A percentile compares a stretch with the other conserved stretches of the same genome.
These are phyloP conservation scores for Trametes cubensis DNA, from an alignment of 768 basidiomycete species.

Conservation along the genomic window DNA sequence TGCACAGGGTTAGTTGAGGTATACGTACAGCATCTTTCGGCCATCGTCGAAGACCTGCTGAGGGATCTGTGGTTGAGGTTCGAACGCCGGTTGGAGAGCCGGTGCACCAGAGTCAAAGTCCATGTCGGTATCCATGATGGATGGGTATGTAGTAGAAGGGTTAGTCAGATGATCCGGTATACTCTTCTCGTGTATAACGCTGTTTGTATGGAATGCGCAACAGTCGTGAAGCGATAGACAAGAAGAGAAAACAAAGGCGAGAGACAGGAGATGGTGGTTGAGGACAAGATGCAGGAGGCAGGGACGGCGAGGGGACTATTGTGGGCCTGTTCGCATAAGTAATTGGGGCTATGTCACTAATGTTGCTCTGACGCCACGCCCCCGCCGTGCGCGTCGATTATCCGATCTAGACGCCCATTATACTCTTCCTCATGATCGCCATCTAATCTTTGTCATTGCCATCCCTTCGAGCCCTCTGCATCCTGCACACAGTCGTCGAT, in stretches of 20 bases:
- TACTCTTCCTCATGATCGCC: not conserved
- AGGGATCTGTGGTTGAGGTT: constrained; percentile 29
- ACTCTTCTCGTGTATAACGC: not conserved
- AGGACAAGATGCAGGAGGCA: constrained; percentile 4
- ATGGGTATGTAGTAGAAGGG: constrained; percentile 5
- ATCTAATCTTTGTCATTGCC: not conserved
- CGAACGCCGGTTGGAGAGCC: constrained; percentile 39
- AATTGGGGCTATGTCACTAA: constrained; percentile 23
- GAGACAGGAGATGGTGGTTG: constrained; percentile 20
- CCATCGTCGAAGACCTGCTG: constrained; percentile 43
- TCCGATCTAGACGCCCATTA: constrained; percentile 30
- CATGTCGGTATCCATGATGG: constrained; percentile 82
- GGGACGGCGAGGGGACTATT: constrained; percentile 23
- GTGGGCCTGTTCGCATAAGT: constrained; percentile 22
- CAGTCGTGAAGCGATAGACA: not conserved
- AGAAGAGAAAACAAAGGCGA: not conserved
- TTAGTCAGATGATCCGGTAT: constrained; percentile 1
- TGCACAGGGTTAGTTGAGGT: constrained; percentile 5
- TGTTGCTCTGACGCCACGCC: constrained; percentile 32
- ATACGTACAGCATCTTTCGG: constrained; percentile 76
- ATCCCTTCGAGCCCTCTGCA: not conserved
- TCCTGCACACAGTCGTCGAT: constrained; percentile 4
- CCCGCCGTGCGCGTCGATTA: constrained; percentile 28
- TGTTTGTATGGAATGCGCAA: not conserved
- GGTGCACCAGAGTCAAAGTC: constrained; percentile 52